Evolutionary conservation across 2,329 filamentous ascomycete species (phyloP).

Genomic region (Diplodia corticola): DNA sequence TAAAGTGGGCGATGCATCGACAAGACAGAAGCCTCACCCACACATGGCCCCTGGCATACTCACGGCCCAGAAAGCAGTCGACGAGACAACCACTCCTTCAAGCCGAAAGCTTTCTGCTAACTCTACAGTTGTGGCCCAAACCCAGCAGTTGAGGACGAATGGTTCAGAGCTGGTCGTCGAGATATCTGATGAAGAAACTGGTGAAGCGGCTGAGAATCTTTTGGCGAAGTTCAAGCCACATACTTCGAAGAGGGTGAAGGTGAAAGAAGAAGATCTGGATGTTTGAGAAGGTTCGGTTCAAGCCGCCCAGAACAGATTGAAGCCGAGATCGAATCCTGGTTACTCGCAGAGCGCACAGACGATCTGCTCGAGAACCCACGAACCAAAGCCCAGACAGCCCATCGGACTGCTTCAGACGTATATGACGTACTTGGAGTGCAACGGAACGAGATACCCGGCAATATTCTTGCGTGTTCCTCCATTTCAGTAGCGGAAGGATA

Average conservation of each 20-base stretch:
- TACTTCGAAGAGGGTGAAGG: not conserved
- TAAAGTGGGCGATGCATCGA: not conserved
- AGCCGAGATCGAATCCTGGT: not conserved
- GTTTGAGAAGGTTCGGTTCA: not conserved
- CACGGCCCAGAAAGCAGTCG: not conserved
- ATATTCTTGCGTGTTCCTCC: too few species aligned
- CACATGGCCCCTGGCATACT: not conserved
- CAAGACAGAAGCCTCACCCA: not conserved
- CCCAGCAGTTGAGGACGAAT: not conserved
- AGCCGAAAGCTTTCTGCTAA: not conserved
- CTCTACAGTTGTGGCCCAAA: not conserved
- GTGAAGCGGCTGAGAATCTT: not conserved
- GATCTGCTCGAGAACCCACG: not conserved
- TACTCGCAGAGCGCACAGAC: not conserved
- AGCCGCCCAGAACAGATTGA: not conserved
- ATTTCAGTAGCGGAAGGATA: too few species aligned
- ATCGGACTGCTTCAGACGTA: too few species aligned
- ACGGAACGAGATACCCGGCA: too few species aligned
- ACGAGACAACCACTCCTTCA: not conserved
- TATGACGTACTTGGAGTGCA: too few species aligned
- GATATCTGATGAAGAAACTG: not conserved
- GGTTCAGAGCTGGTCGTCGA: not conserved
- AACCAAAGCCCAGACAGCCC: too few species aligned
- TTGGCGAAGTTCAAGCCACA: not conserved
- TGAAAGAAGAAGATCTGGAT: not conserved